Percentiles rank a stretch among this genome's conserved stretches.
Conservation (phyloP, 1,284 basidiomycete genomes). For the Apiotrichum siamense region DNA sequence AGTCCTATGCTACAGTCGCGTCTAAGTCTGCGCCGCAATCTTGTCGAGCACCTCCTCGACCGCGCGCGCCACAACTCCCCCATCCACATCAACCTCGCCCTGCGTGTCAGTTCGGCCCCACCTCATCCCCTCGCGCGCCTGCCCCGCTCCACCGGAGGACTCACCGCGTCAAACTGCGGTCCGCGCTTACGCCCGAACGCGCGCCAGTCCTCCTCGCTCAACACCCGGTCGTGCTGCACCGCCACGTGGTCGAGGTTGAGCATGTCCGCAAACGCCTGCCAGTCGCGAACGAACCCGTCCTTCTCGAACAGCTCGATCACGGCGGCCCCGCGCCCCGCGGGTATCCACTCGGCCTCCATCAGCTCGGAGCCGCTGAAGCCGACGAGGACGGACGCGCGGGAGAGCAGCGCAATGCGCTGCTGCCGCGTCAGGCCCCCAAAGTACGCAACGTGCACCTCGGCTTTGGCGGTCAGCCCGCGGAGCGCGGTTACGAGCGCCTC, state of each 20-base stretch:
- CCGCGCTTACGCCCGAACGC: slow-evolving; percentile 1
- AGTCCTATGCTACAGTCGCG: too few species aligned
- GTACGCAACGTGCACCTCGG: slow-evolving; percentile 40
- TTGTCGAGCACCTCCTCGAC: slow-evolving; percentile 10
- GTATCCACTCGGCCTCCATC: slow-evolving; percentile 35
- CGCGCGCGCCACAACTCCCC: slow-evolving; percentile 13
- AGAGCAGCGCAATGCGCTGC: slow-evolving; percentile 31
- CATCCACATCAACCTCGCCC: slow-evolving; percentile 3
- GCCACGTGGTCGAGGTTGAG: slow-evolving; percentile 32
- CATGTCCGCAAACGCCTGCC: slow-evolving; percentile 25
- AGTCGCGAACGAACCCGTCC: slow-evolving; percentile 29
- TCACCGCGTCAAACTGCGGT: too few species aligned
- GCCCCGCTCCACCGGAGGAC: too few species aligned
- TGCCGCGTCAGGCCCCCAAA: slow-evolving; percentile 27
- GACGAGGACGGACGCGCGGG: slow-evolving; percentile 36
- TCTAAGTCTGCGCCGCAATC: not conserved
- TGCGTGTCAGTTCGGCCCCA: not conserved
- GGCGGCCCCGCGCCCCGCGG: slow-evolving; percentile 17
- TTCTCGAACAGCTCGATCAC: slow-evolving; percentile 29
- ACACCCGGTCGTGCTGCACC: slow-evolving; percentile 20
- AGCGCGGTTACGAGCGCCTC: slow-evolving; percentile 29
- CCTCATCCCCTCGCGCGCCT: too few species aligned
- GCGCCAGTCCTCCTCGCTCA: slow-evolving; percentile 4
- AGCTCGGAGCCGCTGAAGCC: slow-evolving; percentile 32
- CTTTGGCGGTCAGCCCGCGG: slow-evolving; percentile 28